A percentile compares a stretch with the other conserved stretches of the same genome.
Conservation (phyloP, 352 stramenopile species). For the Phytophthora cryptogea region DNA sequence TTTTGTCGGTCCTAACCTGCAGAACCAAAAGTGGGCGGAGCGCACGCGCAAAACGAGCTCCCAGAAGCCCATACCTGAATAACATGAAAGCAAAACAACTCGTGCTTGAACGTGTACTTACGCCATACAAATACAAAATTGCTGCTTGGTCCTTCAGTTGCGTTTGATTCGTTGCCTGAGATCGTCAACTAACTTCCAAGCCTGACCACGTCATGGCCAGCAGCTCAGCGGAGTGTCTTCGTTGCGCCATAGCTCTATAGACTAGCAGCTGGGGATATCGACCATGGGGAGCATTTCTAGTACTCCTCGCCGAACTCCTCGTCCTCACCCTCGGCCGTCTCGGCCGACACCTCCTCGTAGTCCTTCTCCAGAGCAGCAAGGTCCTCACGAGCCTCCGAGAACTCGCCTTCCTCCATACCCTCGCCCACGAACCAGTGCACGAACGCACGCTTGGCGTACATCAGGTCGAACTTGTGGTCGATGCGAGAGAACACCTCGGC, state of each 20-base stretch:
- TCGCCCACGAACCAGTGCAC: constrained; percentile 99
- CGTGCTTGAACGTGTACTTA: constrained; percentile 16
- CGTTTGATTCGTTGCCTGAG: constrained; percentile 17
- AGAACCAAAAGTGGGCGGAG: constrained; percentile 23
- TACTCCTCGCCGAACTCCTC: constrained; percentile 92
- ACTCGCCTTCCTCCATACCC: constrained; percentile 99
- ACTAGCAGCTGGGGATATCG: constrained; percentile 13
- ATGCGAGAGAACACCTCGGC: constrained; percentile 96
- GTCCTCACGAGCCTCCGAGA: constrained; percentile 97
- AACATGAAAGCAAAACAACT: constrained; percentile 11
- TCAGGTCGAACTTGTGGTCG: constrained; percentile 99
- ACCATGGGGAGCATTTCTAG: constrained; percentile 39
- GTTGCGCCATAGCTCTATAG: constrained; percentile 22
- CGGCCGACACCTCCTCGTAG: constrained; percentile 98
- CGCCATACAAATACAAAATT: constrained; percentile 39
- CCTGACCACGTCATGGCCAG: constrained; percentile 15
- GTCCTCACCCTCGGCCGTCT: constrained; percentile 94
- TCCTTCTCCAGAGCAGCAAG: constrained; percentile 98
- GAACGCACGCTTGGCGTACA: constrained; percentile 99
- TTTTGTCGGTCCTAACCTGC: constrained; percentile 6
- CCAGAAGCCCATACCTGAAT: neutral
- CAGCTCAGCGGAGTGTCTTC: constrained; percentile 5
- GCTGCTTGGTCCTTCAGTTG: constrained; percentile 28
- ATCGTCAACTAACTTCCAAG: constrained; percentile 9
- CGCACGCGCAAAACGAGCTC: constrained; percentile 6